These are phyloP conservation scores for Fusarium palustre DNA, from an alignment of 2,329 filamentous ascomycete genomes.

Conservation along the genomic window DNA sequence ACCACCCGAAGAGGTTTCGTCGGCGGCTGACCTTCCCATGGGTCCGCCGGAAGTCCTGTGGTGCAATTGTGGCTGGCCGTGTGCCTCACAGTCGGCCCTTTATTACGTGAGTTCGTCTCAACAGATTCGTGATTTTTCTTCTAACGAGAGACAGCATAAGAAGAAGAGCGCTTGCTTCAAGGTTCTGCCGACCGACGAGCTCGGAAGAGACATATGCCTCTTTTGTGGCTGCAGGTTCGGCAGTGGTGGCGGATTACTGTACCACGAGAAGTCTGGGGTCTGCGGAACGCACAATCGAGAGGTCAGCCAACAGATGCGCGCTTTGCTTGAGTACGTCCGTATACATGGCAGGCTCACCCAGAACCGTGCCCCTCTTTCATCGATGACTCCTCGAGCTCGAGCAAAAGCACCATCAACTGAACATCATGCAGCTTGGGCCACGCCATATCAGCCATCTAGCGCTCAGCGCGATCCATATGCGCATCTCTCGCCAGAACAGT, in stretches of 20 bases:
- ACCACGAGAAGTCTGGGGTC: slow-evolving; percentile 59
- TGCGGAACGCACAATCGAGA: slow-evolving; percentile 57
- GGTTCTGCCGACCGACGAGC: slow-evolving; percentile 15
- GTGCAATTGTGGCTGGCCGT: slow-evolving; percentile 53
- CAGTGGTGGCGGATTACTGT: slow-evolving; percentile 56
- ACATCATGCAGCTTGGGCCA: slow-evolving; percentile 9
- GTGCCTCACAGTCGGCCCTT: slow-evolving; percentile 49
- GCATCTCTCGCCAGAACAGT: slow-evolving; percentile 54
- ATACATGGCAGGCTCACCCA: neutral
- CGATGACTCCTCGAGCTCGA: neutral
- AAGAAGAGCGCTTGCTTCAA: slow-evolving; percentile 46
- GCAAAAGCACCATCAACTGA: neutral
- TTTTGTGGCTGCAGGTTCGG: slow-evolving; percentile 60
- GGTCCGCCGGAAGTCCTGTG: slow-evolving; percentile 33
- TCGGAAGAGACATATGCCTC: slow-evolving; percentile 55
- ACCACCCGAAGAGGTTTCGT: neutral
- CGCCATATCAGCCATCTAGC: neutral
- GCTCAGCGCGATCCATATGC: slow-evolving; percentile 57
- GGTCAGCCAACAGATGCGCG: slow-evolving; percentile 24
- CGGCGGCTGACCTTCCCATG: neutral
- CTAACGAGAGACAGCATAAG: slow-evolving; percentile 46
- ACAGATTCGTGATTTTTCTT: neutral
- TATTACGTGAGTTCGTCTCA: slow-evolving; percentile 47
- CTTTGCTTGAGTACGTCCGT: slow-evolving; percentile 23
- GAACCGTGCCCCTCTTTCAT: neutral